A percentile compares a stretch with the other conserved stretches of the same genome.
phyloP scores from a whole-genome alignment of 176 grass and related monocot genomes.

The Lolium multiflorum region DNA sequence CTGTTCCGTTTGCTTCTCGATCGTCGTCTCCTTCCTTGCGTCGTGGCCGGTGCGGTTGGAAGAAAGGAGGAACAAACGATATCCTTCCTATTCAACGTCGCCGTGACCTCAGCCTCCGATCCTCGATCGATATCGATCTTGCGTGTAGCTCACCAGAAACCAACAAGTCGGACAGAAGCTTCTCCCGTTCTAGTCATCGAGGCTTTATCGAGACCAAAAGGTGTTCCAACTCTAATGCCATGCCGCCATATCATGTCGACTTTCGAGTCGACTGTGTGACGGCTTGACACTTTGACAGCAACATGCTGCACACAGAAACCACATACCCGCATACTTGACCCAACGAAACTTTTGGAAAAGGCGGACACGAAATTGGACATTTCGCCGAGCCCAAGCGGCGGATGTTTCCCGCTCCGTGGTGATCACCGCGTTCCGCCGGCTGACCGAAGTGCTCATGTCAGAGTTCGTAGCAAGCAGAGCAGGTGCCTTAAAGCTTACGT shows the following conservation, averaged over 20 bases:
- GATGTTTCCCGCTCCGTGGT: constrained; percentile 11
- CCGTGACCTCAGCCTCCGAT: background rate
- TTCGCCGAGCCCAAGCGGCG: constrained; percentile 8
- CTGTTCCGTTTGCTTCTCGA: background rate
- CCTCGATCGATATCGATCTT: background rate
- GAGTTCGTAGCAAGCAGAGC: background rate
- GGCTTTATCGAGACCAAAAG: background rate
- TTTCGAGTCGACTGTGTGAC: background rate
- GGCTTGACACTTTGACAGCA: constrained; percentile 29
- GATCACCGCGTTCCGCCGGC: constrained; percentile 10
- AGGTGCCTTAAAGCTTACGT: constrained; percentile 35
- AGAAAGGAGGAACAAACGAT: constrained; percentile 6
- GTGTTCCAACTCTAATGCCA: background rate
- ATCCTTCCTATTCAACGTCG: background rate
- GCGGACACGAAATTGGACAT: background rate
- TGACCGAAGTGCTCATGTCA: constrained; percentile 20
- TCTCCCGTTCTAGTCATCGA: background rate
- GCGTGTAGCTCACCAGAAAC: constrained; percentile 9
- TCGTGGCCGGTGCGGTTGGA: constrained; percentile 16
- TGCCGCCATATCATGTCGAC: constrained; percentile 11
- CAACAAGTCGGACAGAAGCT: constrained; percentile 31
- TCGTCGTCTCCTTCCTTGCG: background rate
- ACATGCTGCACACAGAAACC: constrained; percentile 11
- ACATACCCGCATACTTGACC: constrained; percentile 40
- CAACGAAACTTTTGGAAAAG: background rate